Base-by-base conservation (phyloP, 1,139 yeast species). In the Candida gigantensis region DNA sequence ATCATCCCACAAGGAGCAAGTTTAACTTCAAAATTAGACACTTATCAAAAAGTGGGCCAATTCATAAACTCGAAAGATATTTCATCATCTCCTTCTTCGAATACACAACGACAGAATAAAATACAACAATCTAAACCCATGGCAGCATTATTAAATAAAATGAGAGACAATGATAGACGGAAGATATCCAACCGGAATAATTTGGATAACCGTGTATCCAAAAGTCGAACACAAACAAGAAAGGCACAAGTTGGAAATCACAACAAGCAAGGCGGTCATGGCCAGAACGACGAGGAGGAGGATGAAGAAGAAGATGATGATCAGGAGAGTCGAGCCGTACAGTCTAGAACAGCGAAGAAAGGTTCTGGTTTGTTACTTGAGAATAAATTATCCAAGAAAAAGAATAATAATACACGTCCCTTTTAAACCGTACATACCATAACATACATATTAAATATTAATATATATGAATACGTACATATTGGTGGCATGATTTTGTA, bases 1-100 rank as follows among this genome's bases (percentile, higher is more conserved):
- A 68, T 76, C 4, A 62, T 77, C 1, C 63, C 71, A 11, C 65
- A 53, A 39, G 83, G 82, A 0, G 51, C 63, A 2, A 43, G 62
- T 21, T 24, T 49, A 32, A n/a, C n/a, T n/a, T 25, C 39, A n/a
- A 24, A 12, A 3, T 25, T 19, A 13, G 36, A 23, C 14, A 30
- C 35, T 8, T 14, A 26, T 8, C 43, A 40, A 31, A 57, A 51
- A 27, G 56, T 62, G 16, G 62, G 64, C 3, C 72, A 70, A 32
- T 72, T 71, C 41, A 45, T 68, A 17, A 44, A 42, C 23, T 36
- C 50, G 8, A 40, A 34, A 18, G 52, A 49, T 33, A 35, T 41
- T 12, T 37, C 37, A 36, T 28, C 27, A 26, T 20, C 38, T 25
- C 35, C 39, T 17, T 14, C 27, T 15, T 46, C 17, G 8, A 3